Conservation (phyloP, 2,329 filamentous ascomycete species). For the Aspergillus piperis region DNA sequence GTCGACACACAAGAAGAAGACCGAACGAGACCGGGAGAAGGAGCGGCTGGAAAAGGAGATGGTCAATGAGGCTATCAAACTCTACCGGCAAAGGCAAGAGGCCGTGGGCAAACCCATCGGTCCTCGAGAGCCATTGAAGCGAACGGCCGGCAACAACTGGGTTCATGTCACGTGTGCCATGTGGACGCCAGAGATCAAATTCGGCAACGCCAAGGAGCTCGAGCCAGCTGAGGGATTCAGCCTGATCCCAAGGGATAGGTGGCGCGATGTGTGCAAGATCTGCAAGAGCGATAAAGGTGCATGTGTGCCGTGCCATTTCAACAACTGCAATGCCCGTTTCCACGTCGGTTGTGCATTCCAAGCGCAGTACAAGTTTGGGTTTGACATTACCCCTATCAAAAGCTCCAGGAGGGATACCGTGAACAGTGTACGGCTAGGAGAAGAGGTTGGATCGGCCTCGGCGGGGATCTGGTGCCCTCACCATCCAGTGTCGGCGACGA, state of each 20-base stretch:
- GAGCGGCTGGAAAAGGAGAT: slow-evolving; percentile 84
- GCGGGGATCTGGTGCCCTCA: slow-evolving; percentile 90
- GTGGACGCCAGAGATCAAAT: slow-evolving; percentile 90
- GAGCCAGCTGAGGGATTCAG: slow-evolving; percentile 89
- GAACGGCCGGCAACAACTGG: slow-evolving; percentile 97
- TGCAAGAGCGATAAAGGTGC: slow-evolving; percentile 77
- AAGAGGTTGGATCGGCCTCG: slow-evolving; percentile 79
- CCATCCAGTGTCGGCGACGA: slow-evolving; percentile 70
- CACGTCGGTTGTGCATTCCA: slow-evolving; percentile 91
- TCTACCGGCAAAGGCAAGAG: slow-evolving; percentile 79
- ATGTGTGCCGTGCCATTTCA: slow-evolving; percentile 75
- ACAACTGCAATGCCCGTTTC: slow-evolving; percentile 56
- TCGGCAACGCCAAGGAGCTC: slow-evolving; percentile 78
- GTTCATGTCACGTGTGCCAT: slow-evolving; percentile 92
- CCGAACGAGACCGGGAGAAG: slow-evolving; percentile 85
- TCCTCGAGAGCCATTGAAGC: slow-evolving; percentile 87
- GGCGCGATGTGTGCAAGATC: slow-evolving; percentile 76
- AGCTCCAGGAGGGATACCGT: slow-evolving; percentile 79
- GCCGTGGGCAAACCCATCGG: slow-evolving; percentile 79
- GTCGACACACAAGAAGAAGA: slow-evolving; percentile 81
- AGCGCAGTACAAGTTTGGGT: slow-evolving; percentile 78
- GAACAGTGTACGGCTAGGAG: slow-evolving; percentile 76
- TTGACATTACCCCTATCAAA: slow-evolving; percentile 89
- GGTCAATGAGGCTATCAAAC: slow-evolving; percentile 74
- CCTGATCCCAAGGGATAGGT: slow-evolving; percentile 71